phyloP scores from a whole-genome alignment of 2,329 filamentous ascomycete species.

The Diaporthe vexans region DNA sequence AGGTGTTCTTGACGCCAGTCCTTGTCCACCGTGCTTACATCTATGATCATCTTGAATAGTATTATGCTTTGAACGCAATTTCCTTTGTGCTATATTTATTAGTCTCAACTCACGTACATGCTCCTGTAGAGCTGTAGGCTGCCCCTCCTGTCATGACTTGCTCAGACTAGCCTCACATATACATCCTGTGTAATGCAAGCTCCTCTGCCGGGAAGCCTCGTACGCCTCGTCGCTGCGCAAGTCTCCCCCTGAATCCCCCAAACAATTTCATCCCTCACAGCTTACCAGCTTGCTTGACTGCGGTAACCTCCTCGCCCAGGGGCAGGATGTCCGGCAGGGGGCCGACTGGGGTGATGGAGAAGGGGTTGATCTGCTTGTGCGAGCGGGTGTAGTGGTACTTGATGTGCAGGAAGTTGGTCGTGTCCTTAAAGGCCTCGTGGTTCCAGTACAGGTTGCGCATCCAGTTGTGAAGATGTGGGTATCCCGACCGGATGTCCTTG shows the following conservation, averaged over 20 bases:
- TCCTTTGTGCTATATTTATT: too few relatives aligned
- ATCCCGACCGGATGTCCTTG: conserved; percentile 85
- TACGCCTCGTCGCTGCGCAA: too few relatives aligned
- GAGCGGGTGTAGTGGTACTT: conserved; percentile 80
- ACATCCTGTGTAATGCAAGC: too few relatives aligned
- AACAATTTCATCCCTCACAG: neutral
- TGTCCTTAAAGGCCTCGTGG: conserved; percentile 80
- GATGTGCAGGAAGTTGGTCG: conserved; percentile 95
- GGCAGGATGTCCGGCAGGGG: conserved; percentile 86
- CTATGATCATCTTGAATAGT: neutral
- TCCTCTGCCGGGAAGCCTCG: too few relatives aligned
- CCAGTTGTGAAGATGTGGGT: conserved; percentile 86
- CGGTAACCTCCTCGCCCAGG: conserved; percentile 81
- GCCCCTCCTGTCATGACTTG: too few relatives aligned
- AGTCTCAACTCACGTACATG: too few relatives aligned
- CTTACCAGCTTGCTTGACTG: conserved; percentile 54
- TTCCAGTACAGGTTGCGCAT: conserved; percentile 89
- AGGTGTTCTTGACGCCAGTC: neutral
- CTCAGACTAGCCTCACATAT: too few relatives aligned
- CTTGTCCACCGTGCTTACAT: neutral
- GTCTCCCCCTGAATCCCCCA: too few relatives aligned
- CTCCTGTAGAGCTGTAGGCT: too few relatives aligned
- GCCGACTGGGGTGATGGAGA: conserved; percentile 85
- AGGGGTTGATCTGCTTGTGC: conserved; percentile 76
- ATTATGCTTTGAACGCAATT: too few relatives aligned